Conservation (phyloP, 805 yeast species). For the Spathaspora passalidarum region DNA sequence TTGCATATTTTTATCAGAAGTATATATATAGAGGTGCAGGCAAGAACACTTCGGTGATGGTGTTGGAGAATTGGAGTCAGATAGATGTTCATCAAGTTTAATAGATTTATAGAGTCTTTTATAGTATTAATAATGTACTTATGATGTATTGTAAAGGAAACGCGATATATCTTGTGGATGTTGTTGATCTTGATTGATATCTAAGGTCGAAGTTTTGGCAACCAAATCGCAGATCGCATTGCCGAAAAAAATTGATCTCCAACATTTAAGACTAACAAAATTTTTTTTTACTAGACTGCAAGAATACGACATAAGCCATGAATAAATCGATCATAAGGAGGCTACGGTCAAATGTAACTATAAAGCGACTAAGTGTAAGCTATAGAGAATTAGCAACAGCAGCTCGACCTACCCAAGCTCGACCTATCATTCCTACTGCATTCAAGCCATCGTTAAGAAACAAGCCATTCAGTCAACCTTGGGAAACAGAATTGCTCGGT, state of each 20-base stretch:
- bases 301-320: no score
- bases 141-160: not conserved
- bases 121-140: no score
- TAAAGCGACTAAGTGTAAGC: not conserved
- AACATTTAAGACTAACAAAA: no score
- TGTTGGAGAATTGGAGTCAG: slow-evolving; percentile 17
- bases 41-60: slow-evolving; percentile 17
- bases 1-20: slow-evolving; percentile 64
- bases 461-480: slow-evolving; percentile 4
- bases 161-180: no score
- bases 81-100: slow-evolving; percentile 3
- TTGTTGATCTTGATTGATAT: no score
- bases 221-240: no score
- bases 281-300: no score
- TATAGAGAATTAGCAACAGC: not conserved
- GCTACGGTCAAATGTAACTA: not conserved
- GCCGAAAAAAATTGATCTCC: no score
- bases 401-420: not conserved
- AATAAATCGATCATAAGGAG: not conserved
- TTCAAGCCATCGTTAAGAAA: slow-evolving; percentile 2
- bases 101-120: not conserved
- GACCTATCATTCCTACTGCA: not conserved
- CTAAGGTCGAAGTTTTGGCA: no score
- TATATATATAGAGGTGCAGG: slow-evolving; percentile 27
- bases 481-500: not conserved